Base-by-base conservation (phyloP, 2,329 filamentous ascomycete species). In the Cadophora gregata region DNA sequence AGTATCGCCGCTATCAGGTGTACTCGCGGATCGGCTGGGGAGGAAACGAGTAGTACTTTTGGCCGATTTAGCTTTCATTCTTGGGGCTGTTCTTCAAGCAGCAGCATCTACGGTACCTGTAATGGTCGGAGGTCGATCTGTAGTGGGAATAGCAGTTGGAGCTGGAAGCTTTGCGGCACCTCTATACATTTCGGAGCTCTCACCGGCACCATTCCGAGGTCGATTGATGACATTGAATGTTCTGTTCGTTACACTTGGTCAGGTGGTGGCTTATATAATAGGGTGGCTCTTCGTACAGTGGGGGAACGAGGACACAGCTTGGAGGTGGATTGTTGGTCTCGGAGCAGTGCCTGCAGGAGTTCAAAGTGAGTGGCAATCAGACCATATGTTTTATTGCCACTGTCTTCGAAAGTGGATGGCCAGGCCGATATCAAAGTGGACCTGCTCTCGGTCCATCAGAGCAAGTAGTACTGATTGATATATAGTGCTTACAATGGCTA, bases 271-370 rank as follows among this genome's bases (percentile, higher is more conserved):
- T 1, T 97, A 97, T 78, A 77, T 96, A 1, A 80, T 93, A 7
- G 95, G 95, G 1, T 97, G 92, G 90, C 78, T 84, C 0, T 90
- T 97, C 56, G 85, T 88, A 6, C 83, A 85, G 64, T 81, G 82
- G 66, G 85, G 82, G 0, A 77, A 80, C 65, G 72, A 77, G 25
- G 76, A 75, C 42, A 85, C 84, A 14, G 93, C 91, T 1, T 98
- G 95, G 94, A 84, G 93, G 59, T 96, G 92, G 89, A 94, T 97
- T 86, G 93, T 97, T 0, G 94, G 94, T 0, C 79, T 97, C 0
- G 95, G 94, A 0, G 91, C 91, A 9, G 69, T 90, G 29, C 95
- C 95, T 0, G 94, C 93, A 0, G 77, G 86, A 0, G 64, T 93
- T 3, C 95, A 97, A 77, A 85, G 50, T 53, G 12, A 53, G 50